Evolutionary conservation across 2,329 filamentous ascomycete genomes (phyloP), one percentile per base, ranked within the genome.

Genomic region (Elsinoe fawcettii): DNA sequence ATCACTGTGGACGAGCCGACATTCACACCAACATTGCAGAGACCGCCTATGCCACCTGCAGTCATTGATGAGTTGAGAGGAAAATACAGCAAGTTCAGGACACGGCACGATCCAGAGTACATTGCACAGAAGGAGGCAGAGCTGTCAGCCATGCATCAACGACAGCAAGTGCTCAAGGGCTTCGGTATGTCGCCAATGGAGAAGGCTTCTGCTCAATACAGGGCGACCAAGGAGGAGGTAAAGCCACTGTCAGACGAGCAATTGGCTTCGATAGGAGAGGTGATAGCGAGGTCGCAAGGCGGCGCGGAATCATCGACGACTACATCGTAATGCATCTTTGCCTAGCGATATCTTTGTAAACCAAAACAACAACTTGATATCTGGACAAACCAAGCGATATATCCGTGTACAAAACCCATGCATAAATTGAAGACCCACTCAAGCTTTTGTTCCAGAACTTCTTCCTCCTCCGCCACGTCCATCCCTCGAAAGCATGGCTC

Each of bases 21-120:
- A 1, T 96, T 88, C 69, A 77, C 85, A 56, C 90, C 91, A n/a
- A 87, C 83, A 34, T 77, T 97, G 22, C 76, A 90, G 25, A 77
- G 80, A 14, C 80, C 87, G 23, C 92, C 92, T 12, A 89, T 96
- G 80, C 90, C 92, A 4, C 73, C 77, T 27, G 74, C 73, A n/a
- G 80, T 96, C 36, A 80, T 95, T 63, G 85, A 96, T 70, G 92
- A 97, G 77, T 77, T 97, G 68, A 81, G 90, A 68, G 86, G 87
- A 76, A 86, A 84, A 69, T 95, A 85, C 79, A 88, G 85, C 64
- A 83, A 80, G 66, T 93, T 91, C 82, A 80, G 90, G 66, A 90
- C 85, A 55, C 79, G 88, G 49, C 89, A 95, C 74, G 87, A 90
- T 61, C 75, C 80, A 46, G 86, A 86, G 70, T 95, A 86, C 69